Evolutionary conservation across 2,329 filamentous ascomycete genomes (phyloP), one percentile per base, ranked within the genome.

Genomic region (Conoideocrella luteorostrata): DNA sequence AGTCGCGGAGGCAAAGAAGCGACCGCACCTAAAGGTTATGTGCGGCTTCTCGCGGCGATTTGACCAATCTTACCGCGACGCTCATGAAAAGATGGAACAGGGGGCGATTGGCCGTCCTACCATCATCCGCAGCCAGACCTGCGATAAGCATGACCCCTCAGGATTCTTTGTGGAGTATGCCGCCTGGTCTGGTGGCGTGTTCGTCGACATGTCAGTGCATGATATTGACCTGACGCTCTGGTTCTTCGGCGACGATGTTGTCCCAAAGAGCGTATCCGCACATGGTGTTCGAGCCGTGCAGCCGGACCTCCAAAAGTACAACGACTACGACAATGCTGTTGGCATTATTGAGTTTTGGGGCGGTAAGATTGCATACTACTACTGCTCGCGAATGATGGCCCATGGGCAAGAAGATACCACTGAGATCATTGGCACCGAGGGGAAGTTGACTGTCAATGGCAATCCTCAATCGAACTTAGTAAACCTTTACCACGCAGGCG

Each of bases 131-230:
- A 77, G 71, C 36, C 81, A 85, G 60, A 85, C 80, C 1, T 83
- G 79, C 61, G 80, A 86, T 62, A 82, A 78, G 57, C 71, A 77
- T 45, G 78, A 84, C 47, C 76, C 79, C 0, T 71, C 70, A 0
- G 80, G 80, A 36, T 85, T 84, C 68, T 85, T 84, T 58, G 79
- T 85, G 38, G 69, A 72, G 17, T 85, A 84, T 58, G 78, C 81
- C 5, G 66, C 78, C 48, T 80, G 75, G 62, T 75, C 69, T 2
- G 80, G 82, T 34, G 80, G 80, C n/a, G 82, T 84, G 56, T 85
- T 85, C 52, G 81, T 85, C 39, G 81, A 86, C 65, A 81, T 77
- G 63, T 77, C 75, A 39, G 77, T 85, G 56, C 82, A 85, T 64
- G 80, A 85, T 56, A 84, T 85, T 7, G 56, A 59, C 41, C 42